Base-by-base conservation (phyloP, 164 flowering plant genomes). In the Chimonanthus salicifolius region DNA sequence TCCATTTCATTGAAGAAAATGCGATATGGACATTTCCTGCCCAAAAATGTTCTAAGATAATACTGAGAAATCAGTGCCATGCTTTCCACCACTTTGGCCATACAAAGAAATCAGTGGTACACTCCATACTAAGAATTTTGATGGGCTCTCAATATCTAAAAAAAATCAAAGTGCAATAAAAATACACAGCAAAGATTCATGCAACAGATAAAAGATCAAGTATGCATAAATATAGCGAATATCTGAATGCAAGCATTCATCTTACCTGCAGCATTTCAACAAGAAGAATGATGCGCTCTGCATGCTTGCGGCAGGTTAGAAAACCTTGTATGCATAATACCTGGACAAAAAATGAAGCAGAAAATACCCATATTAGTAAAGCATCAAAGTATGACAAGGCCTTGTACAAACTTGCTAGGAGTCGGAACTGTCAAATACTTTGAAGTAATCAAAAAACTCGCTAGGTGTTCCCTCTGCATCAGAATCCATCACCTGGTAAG, bases 381-480 rank as follows among this genome's bases (percentile, higher is more conserved):
- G 49, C 13, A 47, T 62, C 13, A 6, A 70, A 71, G 46, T 18
- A 64, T 45, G 48, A 48, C 8, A 64, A 44, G 60, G 47, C 3
- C n/a, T n/a, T 10, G 45, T 62, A 6, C 4, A 54, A 13, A 62
- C 49, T 13, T 21, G 45, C 18, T 58, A 15, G 54, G 43, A 18
- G 21, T 65, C 47, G 10, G 20, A 21, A 3, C 46, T 5, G 3
- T 18, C 51, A 63, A 46, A 33, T 85, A 94, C 99, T 80, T 96
- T 96, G 75, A 94, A 96, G 82, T 96, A 96, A 80, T 96, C 97
- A 78, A 96, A 96, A 83, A 94, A 94, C 82, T 96, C 99, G 82
- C 99, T 96, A 58, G 99, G 99, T 82, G 89, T 83, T 72, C 99
- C 99, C 81, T 96, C 99, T 58, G 99, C 99, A 91, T 96, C 97